phyloP scores from a whole-genome alignment of 768 basidiomycete genomes.

The Boletus rubroflammeus region DNA sequence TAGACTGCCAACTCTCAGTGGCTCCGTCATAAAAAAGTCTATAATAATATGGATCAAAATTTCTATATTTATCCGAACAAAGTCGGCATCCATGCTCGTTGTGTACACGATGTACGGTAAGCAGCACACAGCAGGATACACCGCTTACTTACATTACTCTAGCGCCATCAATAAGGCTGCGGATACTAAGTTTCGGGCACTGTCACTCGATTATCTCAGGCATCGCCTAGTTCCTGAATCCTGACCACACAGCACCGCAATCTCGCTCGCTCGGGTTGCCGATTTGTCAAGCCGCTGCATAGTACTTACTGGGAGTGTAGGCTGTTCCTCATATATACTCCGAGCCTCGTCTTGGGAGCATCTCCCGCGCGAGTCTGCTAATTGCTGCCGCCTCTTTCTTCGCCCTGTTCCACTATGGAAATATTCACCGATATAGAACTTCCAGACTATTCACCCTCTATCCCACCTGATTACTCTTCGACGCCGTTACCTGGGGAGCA shows the following conservation, averaged over 20 bases:
- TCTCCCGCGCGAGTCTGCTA: neutral
- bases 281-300: conserved; percentile 6
- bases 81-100: neutral
- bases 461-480: conserved; percentile 56
- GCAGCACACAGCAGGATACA: conserved; percentile 6
- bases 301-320: neutral
- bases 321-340: conserved; percentile 24
- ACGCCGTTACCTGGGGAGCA: conserved; percentile 51
- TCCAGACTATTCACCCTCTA: conserved; percentile 53
- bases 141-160: neutral
- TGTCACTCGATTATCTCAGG: conserved; percentile 7
- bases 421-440: conserved; percentile 20
- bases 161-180: conserved; percentile 1
- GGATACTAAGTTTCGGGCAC: conserved; percentile 7
- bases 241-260: conserved; percentile 13
- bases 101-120: no score
- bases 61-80: conserved; percentile 1
- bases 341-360: neutral
- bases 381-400: conserved; percentile 1
- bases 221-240: conserved; percentile 20
- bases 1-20: neutral
- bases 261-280: neutral
- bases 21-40: neutral
- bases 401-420: conserved; percentile 12
- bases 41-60: neutral